Evolutionary conservation across 164 flowering plant species (phyloP).

Genomic region (Aristolochia californica): DNA sequence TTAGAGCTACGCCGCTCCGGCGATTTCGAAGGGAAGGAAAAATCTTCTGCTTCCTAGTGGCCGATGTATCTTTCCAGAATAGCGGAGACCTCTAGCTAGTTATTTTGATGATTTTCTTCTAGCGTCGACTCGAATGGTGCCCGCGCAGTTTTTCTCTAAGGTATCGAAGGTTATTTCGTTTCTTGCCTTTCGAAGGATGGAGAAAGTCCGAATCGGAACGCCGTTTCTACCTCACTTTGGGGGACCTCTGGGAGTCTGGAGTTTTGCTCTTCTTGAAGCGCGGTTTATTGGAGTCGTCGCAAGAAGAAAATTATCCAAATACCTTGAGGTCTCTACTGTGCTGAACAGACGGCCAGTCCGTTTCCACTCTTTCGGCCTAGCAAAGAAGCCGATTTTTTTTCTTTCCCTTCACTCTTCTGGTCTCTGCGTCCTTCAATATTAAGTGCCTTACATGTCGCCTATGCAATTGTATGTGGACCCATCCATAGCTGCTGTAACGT

Average conservation of each 20-base stretch:
- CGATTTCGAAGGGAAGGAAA: no score
- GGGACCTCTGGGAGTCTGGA: slow-evolving; percentile 71
- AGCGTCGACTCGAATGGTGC: slow-evolving; percentile 41
- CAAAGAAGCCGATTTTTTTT: no score
- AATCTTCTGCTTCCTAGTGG: no score
- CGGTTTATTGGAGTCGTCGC: no score
- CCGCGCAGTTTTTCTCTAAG: slow-evolving; percentile 39
- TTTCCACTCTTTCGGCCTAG: no score
- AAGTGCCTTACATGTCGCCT: slow-evolving; percentile 62
- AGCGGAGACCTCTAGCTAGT: slow-evolving; percentile 8
- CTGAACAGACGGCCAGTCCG: no score
- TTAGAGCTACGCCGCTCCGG: no score
- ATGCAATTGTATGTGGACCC: slow-evolving; percentile 61
- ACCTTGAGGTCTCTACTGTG: no score
- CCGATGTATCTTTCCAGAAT: slow-evolving; percentile 9
- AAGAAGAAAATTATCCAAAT: no score
- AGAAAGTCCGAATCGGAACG: slow-evolving; percentile 21
- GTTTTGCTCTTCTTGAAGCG: slow-evolving; percentile 49
- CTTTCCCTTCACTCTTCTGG: no score
- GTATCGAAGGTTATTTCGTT: slow-evolving; percentile 14
- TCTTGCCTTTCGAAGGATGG: slow-evolving; percentile 11
- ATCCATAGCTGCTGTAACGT: slow-evolving; percentile 5
- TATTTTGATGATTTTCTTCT: slow-evolving; percentile 55
- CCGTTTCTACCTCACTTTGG: slow-evolving; percentile 39
- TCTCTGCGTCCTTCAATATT: slow-evolving; percentile 51